Evolutionary conservation across 2,329 filamentous ascomycete genomes (phyloP).

Genomic region (Knufia fluminis): DNA sequence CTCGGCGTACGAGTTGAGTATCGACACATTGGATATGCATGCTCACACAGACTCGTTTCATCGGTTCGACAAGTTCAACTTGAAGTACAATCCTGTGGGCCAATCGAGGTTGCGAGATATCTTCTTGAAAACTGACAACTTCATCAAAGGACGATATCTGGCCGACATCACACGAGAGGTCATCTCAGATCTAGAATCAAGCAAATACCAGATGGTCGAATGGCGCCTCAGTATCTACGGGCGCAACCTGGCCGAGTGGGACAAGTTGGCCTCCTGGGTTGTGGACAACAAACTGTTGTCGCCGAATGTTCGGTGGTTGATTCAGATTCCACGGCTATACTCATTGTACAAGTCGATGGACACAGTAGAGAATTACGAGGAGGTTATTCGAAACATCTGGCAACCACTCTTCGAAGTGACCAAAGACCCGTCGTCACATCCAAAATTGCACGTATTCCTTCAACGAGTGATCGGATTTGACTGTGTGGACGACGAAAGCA

Average conservation of each 20-base stretch:
- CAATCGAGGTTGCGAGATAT: constrained; percentile 95
- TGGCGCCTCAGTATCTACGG: constrained; percentile 99
- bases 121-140: constrained; percentile 97
- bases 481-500: constrained; percentile 96
- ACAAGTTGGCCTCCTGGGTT: constrained; percentile 94
- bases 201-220: constrained; percentile 98
- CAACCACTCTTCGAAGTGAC: constrained; percentile 92
- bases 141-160: constrained; percentile 88
- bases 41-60: constrained; percentile 97
- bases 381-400: constrained; percentile 85
- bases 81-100: constrained; percentile 96
- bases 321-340: constrained; percentile 88
- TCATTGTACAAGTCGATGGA: constrained; percentile 89
- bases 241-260: constrained; percentile 86
- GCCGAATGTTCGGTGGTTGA: constrained; percentile 93
- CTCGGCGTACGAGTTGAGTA: constrained; percentile 94
- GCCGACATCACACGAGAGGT: constrained; percentile 98
- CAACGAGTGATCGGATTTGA: constrained; percentile 95
- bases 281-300: constrained; percentile 97
- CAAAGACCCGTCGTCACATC: constrained; percentile 72
- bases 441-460: constrained; percentile 88
- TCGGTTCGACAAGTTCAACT: constrained; percentile 97
- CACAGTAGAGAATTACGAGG: constrained; percentile 80
- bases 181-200: constrained; percentile 91
- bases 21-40: constrained; percentile 98